phyloP scores from a whole-genome alignment of 2,329 filamentous ascomycete species.

The Fusarium tjaetaba region DNA sequence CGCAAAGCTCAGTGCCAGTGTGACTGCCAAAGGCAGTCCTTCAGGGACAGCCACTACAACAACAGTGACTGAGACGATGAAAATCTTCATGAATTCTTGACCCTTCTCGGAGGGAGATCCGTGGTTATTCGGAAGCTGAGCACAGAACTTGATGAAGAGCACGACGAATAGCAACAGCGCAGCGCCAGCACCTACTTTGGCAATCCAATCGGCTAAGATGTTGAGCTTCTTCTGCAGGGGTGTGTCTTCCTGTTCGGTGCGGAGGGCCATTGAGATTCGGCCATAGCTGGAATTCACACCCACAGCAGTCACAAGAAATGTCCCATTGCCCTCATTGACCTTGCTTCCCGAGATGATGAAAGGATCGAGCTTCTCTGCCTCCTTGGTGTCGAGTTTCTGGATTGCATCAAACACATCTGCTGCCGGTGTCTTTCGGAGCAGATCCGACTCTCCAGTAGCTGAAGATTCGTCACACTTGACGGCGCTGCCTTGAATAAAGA shows the following conservation, averaged over 20 bases:
- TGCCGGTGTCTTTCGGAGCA: slow-evolving; percentile 72
- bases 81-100: slow-evolving; percentile 68
- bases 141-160: slow-evolving; percentile 80
- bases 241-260: slow-evolving; percentile 61
- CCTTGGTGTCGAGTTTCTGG: slow-evolving; percentile 53
- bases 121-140: slow-evolving; percentile 63
- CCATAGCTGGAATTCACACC: slow-evolving; percentile 65
- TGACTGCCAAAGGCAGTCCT: slow-evolving; percentile 73
- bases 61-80: slow-evolving; percentile 73
- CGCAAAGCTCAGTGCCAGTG: slow-evolving; percentile 73
- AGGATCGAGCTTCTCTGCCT: slow-evolving; percentile 65
- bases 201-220: slow-evolving; percentile 46
- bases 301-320: slow-evolving; percentile 65
- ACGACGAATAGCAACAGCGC: slow-evolving; percentile 80
- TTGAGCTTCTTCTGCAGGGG: slow-evolving; percentile 65
- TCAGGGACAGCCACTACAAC: slow-evolving; percentile 75
- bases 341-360: slow-evolving; percentile 70
- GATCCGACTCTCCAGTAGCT: slow-evolving; percentile 77
- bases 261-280: slow-evolving; percentile 65
- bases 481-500: slow-evolving; percentile 67
- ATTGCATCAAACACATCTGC: slow-evolving; percentile 67
- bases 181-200: slow-evolving; percentile 67
- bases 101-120: slow-evolving; percentile 64
- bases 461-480: slow-evolving; percentile 77
- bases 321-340: slow-evolving; percentile 64